These are phyloP conservation scores for Chlorella vulgaris DNA, from an alignment of 139 green algal species.

Conservation along the genomic window DNA sequence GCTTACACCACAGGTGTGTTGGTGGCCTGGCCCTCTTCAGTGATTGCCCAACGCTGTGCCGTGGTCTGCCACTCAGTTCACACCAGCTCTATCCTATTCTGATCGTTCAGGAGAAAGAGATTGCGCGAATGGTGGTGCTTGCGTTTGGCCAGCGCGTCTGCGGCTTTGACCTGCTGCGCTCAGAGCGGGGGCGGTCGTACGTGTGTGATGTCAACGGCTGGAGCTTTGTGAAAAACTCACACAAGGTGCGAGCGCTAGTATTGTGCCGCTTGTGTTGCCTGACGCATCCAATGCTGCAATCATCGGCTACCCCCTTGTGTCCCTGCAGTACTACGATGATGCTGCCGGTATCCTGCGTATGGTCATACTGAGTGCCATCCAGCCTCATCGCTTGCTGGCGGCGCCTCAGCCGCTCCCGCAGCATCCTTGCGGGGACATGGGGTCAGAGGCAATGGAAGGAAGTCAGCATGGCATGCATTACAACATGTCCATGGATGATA, in stretches of 20 bases:
- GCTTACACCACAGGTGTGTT: constrained; percentile 74
- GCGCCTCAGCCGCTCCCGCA: constrained; percentile 29
- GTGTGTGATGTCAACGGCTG: constrained; percentile 99
- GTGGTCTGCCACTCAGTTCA: background rate
- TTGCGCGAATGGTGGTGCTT: constrained; percentile 90
- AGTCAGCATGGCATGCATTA: constrained; percentile 26
- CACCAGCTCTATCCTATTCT: background rate
- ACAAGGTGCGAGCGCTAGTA: constrained; percentile 62
- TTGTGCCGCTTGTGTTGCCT: background rate
- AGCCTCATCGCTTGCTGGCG: constrained; percentile 70
- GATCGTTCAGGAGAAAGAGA: constrained; percentile 93
- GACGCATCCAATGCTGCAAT: too few species aligned
- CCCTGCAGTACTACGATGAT: constrained; percentile 90
- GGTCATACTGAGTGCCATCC: constrained; percentile 78
- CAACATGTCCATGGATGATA: constrained; percentile 19
- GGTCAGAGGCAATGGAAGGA: background rate
- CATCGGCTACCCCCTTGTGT: background rate
- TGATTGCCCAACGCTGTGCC: too few species aligned
- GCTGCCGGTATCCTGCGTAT: constrained; percentile 78
- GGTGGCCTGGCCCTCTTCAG: background rate
- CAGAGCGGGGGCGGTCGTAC: constrained; percentile 78
- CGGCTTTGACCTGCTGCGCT: constrained; percentile 93
- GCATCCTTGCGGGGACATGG: constrained; percentile 1
- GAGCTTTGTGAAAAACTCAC: constrained; percentile 98
- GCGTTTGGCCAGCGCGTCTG: constrained; percentile 97